These are phyloP conservation scores for Spirogloea muscicola DNA, from an alignment of 139 green algal genomes.

Conservation along the genomic window DNA sequence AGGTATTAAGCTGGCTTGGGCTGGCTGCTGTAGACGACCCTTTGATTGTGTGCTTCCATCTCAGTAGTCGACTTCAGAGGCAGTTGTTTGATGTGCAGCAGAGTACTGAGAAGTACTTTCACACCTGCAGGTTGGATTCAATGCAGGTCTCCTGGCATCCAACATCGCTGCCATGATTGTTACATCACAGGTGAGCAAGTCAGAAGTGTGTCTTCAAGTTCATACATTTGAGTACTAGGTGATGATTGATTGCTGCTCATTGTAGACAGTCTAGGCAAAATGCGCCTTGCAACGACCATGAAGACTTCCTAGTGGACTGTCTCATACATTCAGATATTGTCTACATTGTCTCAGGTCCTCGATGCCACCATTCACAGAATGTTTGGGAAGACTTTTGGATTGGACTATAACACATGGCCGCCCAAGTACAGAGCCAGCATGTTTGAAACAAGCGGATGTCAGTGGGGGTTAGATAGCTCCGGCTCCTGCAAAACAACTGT, in stretches of 20 bases:
- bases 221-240: not conserved
- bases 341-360: slow-evolving; percentile 4
- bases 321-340: not conserved
- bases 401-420: slow-evolving; percentile 21
- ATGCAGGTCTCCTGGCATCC: slow-evolving; percentile 9
- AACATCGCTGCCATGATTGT: slow-evolving; percentile 41
- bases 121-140: slow-evolving; percentile 21
- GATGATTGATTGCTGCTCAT: not conserved
- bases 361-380: slow-evolving; percentile 12
- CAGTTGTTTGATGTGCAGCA: not conserved
- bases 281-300: too few relatives aligned
- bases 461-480: not conserved
- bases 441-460: not conserved
- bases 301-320: not conserved
- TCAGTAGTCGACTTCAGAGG: not conserved
- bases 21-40: not conserved
- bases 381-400: not conserved
- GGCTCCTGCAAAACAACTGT: slow-evolving; percentile 11
- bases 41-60: not conserved
- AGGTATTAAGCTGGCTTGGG: not conserved
- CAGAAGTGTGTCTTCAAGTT: not conserved
- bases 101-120: not conserved
- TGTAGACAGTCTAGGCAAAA: too few relatives aligned
- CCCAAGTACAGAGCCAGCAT: not conserved
- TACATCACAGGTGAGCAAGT: slow-evolving; percentile 28